Percentiles rank a stretch among this genome's conserved stretches.
phyloP scores from a whole-genome alignment of 208 protist genomes.

The Leishmania arabica region DNA sequence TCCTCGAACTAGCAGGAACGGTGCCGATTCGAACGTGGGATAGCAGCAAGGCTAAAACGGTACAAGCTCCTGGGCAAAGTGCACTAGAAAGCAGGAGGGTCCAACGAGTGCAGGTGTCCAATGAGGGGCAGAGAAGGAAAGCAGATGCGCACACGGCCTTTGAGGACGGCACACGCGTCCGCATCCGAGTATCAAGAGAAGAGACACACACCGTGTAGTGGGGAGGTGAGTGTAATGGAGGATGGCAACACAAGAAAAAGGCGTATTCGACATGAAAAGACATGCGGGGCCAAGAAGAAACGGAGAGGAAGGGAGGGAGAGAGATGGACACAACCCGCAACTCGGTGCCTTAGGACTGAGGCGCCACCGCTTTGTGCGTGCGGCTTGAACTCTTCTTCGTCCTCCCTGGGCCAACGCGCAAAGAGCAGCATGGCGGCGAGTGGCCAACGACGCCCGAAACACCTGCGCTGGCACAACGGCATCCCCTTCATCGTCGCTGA shows the following conservation, averaged over 20 bases:
- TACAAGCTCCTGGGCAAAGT: neutral
- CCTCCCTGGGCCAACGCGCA: neutral
- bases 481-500: neutral
- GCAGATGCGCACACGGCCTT: neutral
- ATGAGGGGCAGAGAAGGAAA: neutral
- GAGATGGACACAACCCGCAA: neutral
- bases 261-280: neutral
- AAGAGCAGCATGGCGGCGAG: neutral
- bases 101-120: neutral
- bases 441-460: neutral
- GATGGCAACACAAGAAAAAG: neutral
- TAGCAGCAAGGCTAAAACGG: neutral
- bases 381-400: neutral
- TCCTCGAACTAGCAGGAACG: slow-evolving; percentile 1
- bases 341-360: neutral
- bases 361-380: neutral
- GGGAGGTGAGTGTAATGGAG: neutral
- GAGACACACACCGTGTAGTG: neutral
- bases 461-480: neutral
- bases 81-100: neutral
- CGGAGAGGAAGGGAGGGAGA: neutral
- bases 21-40: neutral
- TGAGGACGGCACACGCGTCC: neutral
- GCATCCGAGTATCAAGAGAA: neutral
- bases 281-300: neutral